Percentiles rank a stretch among this genome's conserved stretches.
These are phyloP conservation scores for Coniochaeta sp. DNA, from an alignment of 2,329 filamentous ascomycete species.

Conservation along the genomic window DNA sequence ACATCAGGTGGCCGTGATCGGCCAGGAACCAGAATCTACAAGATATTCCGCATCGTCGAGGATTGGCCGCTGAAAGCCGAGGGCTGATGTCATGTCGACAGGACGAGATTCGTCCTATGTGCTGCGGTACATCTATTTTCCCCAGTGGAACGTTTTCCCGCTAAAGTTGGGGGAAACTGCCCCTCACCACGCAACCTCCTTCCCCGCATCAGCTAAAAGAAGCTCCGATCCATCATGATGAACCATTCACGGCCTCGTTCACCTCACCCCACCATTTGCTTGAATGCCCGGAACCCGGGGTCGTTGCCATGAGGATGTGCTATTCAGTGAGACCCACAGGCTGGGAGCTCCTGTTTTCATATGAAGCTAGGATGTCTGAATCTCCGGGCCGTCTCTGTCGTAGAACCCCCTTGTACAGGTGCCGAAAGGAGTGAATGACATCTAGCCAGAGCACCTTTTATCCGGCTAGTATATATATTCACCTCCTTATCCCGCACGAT, in stretches of 20 bases:
- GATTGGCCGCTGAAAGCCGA: not conserved
- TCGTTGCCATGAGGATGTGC: not conserved
- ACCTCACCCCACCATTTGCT: not conserved
- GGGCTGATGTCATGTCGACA: not conserved
- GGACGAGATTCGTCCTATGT: not conserved
- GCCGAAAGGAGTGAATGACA: not conserved
- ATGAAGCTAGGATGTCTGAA: not conserved
- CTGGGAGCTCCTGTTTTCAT: not conserved
- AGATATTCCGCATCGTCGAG: not conserved
- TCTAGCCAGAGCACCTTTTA: not conserved
- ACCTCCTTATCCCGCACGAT: not conserved
- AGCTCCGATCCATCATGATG: not conserved
- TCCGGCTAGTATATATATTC: not conserved
- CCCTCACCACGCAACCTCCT: too few relatives aligned
- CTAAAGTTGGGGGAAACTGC: not conserved
- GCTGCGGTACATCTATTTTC: slow-evolving; percentile 2
- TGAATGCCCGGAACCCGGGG: slow-evolving; percentile 1
- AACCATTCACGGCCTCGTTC: not conserved
- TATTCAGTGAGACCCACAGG: not conserved
- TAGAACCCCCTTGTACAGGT: not conserved
- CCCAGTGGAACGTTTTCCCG: not conserved
- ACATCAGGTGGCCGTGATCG: not conserved
- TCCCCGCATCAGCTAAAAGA: slow-evolving; percentile 2
- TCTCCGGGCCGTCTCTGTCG: not conserved
- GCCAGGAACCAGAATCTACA: not conserved